phyloP scores from a whole-genome alignment of 2,329 filamentous ascomycete genomes.

The Alternaria novae-zelandiae region DNA sequence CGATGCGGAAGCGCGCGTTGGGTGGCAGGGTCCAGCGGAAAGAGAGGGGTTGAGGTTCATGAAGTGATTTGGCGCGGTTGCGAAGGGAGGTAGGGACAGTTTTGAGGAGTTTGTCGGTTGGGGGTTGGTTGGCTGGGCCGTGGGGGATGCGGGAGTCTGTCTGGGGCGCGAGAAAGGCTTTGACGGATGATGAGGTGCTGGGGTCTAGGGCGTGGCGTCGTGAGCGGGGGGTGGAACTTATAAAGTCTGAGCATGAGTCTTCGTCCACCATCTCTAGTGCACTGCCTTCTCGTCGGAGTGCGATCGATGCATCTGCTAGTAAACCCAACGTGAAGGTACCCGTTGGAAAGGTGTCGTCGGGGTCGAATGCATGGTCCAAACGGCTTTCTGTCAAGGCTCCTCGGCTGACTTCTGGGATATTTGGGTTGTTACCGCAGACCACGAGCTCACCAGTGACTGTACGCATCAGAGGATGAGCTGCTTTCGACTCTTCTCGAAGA shows the following conservation, averaged over 20 bases:
- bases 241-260: too few species aligned
- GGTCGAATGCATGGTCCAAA: neutral
- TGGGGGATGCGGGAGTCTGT: neutral
- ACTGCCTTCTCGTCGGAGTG: neutral
- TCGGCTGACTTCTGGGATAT: neutral
- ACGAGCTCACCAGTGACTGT: neutral
- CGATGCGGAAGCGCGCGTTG: neutral
- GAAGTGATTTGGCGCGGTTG: neutral
- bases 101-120: neutral
- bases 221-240: neutral
- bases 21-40: neutral
- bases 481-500: neutral
- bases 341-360: neutral
- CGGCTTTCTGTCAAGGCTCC: fast-evolving
- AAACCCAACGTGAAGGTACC: neutral
- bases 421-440: neutral
- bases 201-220: neutral
- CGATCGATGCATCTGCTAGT: neutral
- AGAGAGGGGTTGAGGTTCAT: neutral
- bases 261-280: neutral
- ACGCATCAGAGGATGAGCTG: neutral
- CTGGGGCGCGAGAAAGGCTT: neutral
- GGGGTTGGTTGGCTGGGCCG: neutral
- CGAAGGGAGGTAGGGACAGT: neutral
- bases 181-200: neutral